A percentile compares a stretch with the other conserved stretches of the same genome.
phyloP scores from a whole-genome alignment of 768 basidiomycete species.

The Ramaria rubella region DNA sequence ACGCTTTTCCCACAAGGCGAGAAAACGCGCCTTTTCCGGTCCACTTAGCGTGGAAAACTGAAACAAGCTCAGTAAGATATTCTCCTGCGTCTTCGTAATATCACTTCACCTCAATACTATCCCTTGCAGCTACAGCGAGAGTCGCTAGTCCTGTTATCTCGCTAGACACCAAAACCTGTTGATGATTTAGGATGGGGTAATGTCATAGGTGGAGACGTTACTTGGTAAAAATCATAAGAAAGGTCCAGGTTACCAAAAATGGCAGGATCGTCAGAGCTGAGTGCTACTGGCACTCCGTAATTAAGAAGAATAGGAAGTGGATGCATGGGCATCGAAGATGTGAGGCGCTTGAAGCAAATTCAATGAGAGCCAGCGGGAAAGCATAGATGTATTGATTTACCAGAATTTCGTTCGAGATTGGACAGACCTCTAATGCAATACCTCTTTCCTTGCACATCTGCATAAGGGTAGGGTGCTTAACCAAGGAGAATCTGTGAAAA shows the following conservation, averaged over 20 bases:
- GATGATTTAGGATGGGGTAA: not conserved
- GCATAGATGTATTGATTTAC: slow-evolving; percentile 30
- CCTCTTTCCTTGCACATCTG: slow-evolving; percentile 54
- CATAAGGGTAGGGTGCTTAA: slow-evolving; percentile 70
- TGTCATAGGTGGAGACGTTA: slow-evolving; percentile 18
- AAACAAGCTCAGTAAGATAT: not conserved
- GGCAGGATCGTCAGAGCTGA: slow-evolving; percentile 71
- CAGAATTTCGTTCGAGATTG: slow-evolving; percentile 79
- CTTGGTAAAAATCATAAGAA: slow-evolving; percentile 75
- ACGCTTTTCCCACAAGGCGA: slow-evolving; percentile 38
- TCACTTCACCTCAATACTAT: slow-evolving; percentile 57
- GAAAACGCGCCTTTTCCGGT: slow-evolving; percentile 39
- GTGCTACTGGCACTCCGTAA: slow-evolving; percentile 62
- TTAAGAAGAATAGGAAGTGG: slow-evolving; percentile 67
- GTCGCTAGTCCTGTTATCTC: slow-evolving; percentile 61
- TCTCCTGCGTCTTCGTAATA: not conserved
- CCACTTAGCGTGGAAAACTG: slow-evolving; percentile 48
- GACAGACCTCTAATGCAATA: slow-evolving; percentile 70
- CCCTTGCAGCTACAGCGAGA: slow-evolving; percentile 54
- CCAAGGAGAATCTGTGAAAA: slow-evolving; percentile 54
- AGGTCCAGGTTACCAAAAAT: slow-evolving; percentile 75
- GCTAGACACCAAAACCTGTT: slow-evolving; percentile 44
- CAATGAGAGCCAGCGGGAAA: not conserved
- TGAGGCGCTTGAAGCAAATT: slow-evolving; percentile 45
- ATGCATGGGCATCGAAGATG: slow-evolving; percentile 76